Percentiles rank a stretch among this genome's conserved stretches.
Conservation (phyloP, 768 basidiomycete species). For the Epithele typhae region DNA sequence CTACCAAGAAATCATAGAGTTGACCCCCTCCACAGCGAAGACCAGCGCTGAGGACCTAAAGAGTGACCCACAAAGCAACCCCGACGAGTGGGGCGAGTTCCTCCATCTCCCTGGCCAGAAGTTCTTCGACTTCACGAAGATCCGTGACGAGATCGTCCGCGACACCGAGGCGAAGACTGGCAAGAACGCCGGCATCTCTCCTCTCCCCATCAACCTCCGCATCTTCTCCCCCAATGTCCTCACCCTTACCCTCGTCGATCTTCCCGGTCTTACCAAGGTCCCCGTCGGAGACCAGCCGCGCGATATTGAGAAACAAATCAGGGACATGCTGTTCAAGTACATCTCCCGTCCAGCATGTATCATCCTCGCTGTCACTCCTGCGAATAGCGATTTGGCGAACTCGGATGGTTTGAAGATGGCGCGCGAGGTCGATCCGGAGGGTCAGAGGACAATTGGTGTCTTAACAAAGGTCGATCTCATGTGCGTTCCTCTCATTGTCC, state of each 20-base stretch:
- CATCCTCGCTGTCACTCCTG: constrained; percentile 92
- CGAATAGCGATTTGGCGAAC: constrained; percentile 97
- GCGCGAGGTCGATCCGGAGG: constrained; percentile 95
- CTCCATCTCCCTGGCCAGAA: constrained; percentile 94
- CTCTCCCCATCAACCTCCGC: constrained; percentile 94
- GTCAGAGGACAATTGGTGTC: constrained; percentile 95
- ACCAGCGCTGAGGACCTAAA: constrained; percentile 31
- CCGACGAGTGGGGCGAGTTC: constrained; percentile 99
- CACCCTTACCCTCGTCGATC: constrained; percentile 94
- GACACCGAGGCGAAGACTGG: constrained; percentile 99
- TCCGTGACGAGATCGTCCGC: constrained; percentile 90
- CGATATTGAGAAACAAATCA: constrained; percentile 97
- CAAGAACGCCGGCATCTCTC: constrained; percentile 96
- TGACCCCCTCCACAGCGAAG: constrained; percentile 25
- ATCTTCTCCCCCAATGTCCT: constrained; percentile 97
- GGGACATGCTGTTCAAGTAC: constrained; percentile 93
- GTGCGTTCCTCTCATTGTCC: constrained; percentile 42
- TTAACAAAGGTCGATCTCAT: constrained; percentile 98
- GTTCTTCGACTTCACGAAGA: constrained; percentile 97
- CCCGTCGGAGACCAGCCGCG: constrained; percentile 81
- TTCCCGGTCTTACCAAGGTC: constrained; percentile 82
- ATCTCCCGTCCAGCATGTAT: constrained; percentile 96
- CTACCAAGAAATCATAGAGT: not conserved
- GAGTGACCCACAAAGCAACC: constrained; percentile 72
- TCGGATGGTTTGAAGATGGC: constrained; percentile 84